Conservation (phyloP, 140 eudicot species). For the Erigeron philadelphicus region DNA sequence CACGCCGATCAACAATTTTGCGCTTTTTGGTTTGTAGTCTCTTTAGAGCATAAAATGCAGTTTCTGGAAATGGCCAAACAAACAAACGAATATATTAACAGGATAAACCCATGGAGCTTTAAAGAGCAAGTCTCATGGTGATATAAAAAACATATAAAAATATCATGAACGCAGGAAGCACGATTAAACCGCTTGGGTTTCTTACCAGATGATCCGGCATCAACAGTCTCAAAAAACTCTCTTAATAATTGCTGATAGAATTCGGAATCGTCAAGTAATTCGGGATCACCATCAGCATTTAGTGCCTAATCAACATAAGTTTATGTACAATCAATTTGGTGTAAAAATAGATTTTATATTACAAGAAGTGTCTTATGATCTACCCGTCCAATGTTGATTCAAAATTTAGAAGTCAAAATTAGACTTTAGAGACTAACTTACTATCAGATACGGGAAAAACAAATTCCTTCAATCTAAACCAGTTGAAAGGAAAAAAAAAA, state of each 20-base stretch:
- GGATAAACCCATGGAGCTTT: neutral
- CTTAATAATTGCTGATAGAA: slow-evolving; percentile 82
- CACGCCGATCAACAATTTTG: slow-evolving; percentile 81
- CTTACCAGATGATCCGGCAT: slow-evolving; percentile 79
- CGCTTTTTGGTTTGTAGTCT: slow-evolving; percentile 78
- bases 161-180: neutral
- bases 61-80: slow-evolving; percentile 38
- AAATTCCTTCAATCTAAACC: neutral
- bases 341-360: neutral
- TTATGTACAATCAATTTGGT: slow-evolving; percentile 6
- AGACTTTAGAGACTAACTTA: slow-evolving; percentile 12
- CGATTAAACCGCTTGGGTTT: neutral
- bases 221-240: slow-evolving; percentile 77
- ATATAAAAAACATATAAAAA: neutral
- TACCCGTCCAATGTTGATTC: neutral
- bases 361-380: neutral
- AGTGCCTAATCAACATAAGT: slow-evolving; percentile 32
- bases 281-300: slow-evolving; percentile 75
- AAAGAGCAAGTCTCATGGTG: neutral
- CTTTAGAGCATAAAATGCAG: slow-evolving; percentile 75
- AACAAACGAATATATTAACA: slow-evolving; percentile 1
- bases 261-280: slow-evolving; percentile 76
- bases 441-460: neutral
- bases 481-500: too few relatives aligned
- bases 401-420: neutral